phyloP scores from a whole-genome alignment of 176 grass and related monocot genomes.

The Cymbopogon citratus region DNA sequence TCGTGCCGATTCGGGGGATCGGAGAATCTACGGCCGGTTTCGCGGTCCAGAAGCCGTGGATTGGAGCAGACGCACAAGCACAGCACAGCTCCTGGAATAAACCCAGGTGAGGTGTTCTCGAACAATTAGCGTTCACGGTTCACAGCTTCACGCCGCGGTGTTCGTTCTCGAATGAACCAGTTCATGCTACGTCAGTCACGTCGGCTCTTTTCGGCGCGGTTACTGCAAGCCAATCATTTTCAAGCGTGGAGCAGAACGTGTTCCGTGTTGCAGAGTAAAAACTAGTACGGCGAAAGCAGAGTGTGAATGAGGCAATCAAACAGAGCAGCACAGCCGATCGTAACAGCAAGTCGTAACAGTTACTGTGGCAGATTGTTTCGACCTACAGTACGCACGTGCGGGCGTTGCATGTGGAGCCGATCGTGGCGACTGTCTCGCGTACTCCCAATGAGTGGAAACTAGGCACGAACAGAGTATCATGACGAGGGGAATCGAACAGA shows the following conservation, averaged over 20 bases:
- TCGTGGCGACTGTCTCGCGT: neutral
- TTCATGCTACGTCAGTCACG: too few species aligned
- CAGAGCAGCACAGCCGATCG: neutral
- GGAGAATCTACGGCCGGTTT: slow-evolving; percentile 13
- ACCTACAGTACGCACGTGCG: neutral
- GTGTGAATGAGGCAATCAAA: neutral
- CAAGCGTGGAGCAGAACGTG: neutral
- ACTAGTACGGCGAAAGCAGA: neutral
- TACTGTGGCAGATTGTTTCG: neutral
- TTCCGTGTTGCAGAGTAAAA: neutral
- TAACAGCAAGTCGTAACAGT: too few species aligned
- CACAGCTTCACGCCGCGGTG: neutral
- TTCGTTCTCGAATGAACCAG: neutral
- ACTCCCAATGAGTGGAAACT: neutral
- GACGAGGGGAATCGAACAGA: neutral
- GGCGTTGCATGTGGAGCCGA: neutral
- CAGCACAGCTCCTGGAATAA: slow-evolving; percentile 16
- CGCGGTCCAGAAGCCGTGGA: slow-evolving; percentile 24
- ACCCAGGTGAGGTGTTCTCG: slow-evolving; percentile 5
- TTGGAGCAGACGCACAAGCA: neutral
- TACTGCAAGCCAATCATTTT: neutral
- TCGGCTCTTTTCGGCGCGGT: neutral
- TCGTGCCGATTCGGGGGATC: slow-evolving; percentile 14
- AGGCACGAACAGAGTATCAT: neutral
- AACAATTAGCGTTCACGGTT: neutral